phyloP scores from a whole-genome alignment of 805 yeast genomes.

The Metschnikowia hibisci region DNA sequence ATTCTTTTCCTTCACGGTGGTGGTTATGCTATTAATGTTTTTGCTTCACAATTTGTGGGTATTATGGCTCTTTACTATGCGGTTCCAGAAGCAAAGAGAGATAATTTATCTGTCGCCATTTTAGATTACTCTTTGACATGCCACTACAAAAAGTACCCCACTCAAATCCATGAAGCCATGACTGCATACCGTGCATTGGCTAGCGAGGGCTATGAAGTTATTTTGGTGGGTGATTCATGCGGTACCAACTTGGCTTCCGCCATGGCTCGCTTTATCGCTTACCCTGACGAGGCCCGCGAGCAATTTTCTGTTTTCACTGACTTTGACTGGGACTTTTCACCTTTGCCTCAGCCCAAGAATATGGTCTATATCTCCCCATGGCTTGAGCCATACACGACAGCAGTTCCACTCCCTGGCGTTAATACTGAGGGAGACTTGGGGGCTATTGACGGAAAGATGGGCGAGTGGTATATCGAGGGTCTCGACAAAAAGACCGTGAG shows the following conservation, averaged over 20 bases:
- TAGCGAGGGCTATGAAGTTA: conserved; percentile 11
- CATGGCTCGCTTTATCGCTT: conserved; percentile 21
- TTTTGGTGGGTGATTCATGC: conserved; percentile 14
- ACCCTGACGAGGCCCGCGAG: conserved; percentile 27
- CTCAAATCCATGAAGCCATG: conserved; percentile 23
- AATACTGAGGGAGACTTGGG: conserved; percentile 32
- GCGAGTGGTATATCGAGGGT: conserved; percentile 30
- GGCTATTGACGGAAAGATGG: conserved; percentile 25
- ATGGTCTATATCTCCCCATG: conserved; percentile 32
- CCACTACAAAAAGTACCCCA: conserved; percentile 21
- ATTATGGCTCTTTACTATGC: conserved; percentile 22
- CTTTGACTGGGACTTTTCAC: conserved; percentile 18
- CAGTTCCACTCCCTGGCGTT: conserved; percentile 23
- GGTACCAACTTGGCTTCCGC: conserved; percentile 16
- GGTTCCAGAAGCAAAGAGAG: conserved; percentile 16
- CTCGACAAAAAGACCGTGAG: conserved; percentile 13
- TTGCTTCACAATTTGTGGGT: conserved; percentile 24
- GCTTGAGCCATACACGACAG: conserved; percentile 29
- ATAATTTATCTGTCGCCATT: conserved; percentile 18
- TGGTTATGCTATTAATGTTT: conserved; percentile 21
- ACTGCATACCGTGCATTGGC: conserved; percentile 15
- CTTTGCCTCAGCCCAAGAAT: conserved; percentile 27
- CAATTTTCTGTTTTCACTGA: conserved; percentile 22
- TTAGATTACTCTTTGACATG: conserved; percentile 25
- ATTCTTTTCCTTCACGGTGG: conserved; percentile 27